A percentile compares a stretch with the other conserved stretches of the same genome.
Conservation (phyloP, 2,329 filamentous ascomycete species). For the Cyphellophora attinorum region DNA sequence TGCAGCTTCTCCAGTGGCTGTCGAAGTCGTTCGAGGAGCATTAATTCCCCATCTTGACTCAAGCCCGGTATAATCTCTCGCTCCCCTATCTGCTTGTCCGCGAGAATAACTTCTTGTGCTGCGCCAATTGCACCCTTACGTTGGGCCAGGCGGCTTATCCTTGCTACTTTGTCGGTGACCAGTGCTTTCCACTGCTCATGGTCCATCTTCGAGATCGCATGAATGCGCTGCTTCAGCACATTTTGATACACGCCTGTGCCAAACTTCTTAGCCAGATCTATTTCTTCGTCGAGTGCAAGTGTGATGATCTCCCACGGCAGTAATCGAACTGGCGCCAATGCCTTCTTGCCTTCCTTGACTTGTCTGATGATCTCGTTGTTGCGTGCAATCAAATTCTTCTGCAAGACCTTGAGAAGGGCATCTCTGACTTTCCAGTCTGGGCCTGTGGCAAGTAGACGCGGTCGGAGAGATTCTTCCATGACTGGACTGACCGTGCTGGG, state of each 20-base stretch:
- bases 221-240: constrained; percentile 15
- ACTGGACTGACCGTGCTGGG: no score
- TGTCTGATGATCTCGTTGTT: no score
- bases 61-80: constrained; percentile 39
- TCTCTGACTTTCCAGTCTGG: no score
- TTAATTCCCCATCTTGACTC: constrained; percentile 52
- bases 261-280: constrained; percentile 41
- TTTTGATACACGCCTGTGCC: constrained; percentile 68
- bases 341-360: no score
- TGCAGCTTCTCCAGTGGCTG: constrained; percentile 57
- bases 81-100: constrained; percentile 5
- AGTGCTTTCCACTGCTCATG: constrained; percentile 26
- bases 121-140: constrained; percentile 27
- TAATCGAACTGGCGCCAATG: no score
- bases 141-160: constrained; percentile 61
- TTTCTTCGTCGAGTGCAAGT: constrained; percentile 53
- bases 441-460: no score
- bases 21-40: constrained; percentile 52
- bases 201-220: constrained; percentile 1
- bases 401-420: no score
- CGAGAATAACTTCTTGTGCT: background rate
- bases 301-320: constrained; percentile 31
- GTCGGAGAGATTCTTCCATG: no score
- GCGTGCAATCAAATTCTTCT: no score
- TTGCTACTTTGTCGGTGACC: constrained; percentile 65